phyloP scores from a whole-genome alignment of 2,329 filamentous ascomycete genomes.

The Venturia nashicola region DNA sequence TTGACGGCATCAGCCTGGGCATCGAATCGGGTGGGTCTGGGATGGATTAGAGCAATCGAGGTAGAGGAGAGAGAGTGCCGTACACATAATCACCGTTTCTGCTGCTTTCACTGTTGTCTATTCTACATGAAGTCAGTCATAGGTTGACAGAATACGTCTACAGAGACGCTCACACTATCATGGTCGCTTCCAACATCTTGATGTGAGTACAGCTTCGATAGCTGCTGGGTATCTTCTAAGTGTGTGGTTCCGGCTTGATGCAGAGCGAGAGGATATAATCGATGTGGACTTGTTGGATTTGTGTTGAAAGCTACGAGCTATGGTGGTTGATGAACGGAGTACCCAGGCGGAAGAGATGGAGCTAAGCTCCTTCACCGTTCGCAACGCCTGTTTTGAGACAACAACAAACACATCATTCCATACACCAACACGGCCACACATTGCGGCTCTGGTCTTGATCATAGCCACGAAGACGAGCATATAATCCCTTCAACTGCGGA shows the following conservation, averaged over 20 bases:
- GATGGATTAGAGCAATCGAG: conserved; percentile 18
- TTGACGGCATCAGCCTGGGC: conserved; percentile 91
- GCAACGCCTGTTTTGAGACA: background rate
- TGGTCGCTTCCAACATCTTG: conserved; percentile 97
- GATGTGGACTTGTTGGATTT: background rate
- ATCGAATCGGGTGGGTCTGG: conserved; percentile 85
- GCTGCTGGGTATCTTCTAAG: conserved; percentile 4
- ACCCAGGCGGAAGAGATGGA: background rate
- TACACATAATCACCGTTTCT: conserved; percentile 84
- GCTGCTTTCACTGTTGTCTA: conserved; percentile 98
- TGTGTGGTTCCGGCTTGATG: background rate
- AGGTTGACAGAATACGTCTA: conserved; percentile 14
- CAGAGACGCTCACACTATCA: conserved; percentile 59
- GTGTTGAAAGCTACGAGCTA: background rate
- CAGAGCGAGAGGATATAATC: background rate
- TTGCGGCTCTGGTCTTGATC: background rate
- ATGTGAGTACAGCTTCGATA: conserved; percentile 20
- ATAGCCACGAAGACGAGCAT: background rate
- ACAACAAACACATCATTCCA: conserved; percentile 1
- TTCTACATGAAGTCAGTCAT: conserved; percentile 34
- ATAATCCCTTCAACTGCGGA: background rate
- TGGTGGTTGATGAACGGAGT: background rate
- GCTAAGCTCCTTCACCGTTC: background rate
- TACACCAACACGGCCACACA: background rate
- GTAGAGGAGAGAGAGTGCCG: conserved; percentile 8